A percentile compares a stretch with the other conserved stretches of the same genome.
phyloP scores from a whole-genome alignment of 805 yeast species.

The Saccharomycopsis amapae region DNA sequence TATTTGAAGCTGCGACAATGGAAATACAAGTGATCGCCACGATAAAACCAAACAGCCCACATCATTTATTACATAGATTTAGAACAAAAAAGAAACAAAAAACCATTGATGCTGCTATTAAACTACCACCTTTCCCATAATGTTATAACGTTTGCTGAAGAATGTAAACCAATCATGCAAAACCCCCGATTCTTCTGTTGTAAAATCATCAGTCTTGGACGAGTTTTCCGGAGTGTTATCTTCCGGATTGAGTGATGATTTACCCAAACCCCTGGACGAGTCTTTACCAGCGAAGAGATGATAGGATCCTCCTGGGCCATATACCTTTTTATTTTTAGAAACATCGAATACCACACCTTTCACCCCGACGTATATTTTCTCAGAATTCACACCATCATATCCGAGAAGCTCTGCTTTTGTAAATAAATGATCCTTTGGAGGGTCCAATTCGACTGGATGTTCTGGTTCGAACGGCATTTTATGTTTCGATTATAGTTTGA shows the following conservation, averaged over 20 bases:
- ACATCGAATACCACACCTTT: slow-evolving; percentile 79
- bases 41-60: too few relatives aligned
- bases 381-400: slow-evolving; percentile 39
- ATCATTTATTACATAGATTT: too few relatives aligned
- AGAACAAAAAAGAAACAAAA: background rate
- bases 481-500: background rate
- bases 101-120: too few relatives aligned
- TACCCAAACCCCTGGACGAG: slow-evolving; percentile 69
- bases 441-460: slow-evolving; percentile 41
- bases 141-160: slow-evolving; percentile 45
- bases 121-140: slow-evolving; percentile 20
- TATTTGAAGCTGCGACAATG: too few relatives aligned
- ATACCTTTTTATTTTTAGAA: slow-evolving; percentile 52
- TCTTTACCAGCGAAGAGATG: slow-evolving; percentile 70
- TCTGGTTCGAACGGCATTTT: slow-evolving; percentile 42
- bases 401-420: slow-evolving; percentile 36
- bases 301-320: slow-evolving; percentile 74
- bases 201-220: slow-evolving; percentile 46
- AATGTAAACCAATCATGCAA: slow-evolving; percentile 69
- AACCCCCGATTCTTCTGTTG: slow-evolving; percentile 50
- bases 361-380: slow-evolving; percentile 62
- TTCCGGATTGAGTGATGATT: slow-evolving; percentile 48
- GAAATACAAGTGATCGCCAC: too few relatives aligned
- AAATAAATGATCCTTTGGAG: slow-evolving; percentile 42
- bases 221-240: slow-evolving; percentile 38